Evolutionary conservation across 2,329 filamentous ascomycete species (phyloP).

Genomic region (Fusarium luffae): DNA sequence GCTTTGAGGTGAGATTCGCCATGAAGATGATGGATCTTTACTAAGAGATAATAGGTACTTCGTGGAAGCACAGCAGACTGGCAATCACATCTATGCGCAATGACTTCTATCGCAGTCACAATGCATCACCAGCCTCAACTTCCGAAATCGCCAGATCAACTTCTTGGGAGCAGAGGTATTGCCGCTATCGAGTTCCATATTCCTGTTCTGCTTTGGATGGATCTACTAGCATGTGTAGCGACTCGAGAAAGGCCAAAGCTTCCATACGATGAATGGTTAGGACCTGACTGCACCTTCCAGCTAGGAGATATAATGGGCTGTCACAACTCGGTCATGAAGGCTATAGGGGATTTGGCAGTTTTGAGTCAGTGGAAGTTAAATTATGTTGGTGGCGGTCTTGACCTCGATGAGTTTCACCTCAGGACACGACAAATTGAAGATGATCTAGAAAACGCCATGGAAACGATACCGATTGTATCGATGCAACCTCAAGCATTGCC

Average conservation of each 20-base stretch:
- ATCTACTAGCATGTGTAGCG: neutral
- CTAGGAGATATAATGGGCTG: neutral
- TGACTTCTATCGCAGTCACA: neutral
- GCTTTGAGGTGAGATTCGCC: neutral
- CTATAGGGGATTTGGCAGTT: neutral
- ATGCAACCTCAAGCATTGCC: no score
- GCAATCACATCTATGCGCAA: neutral
- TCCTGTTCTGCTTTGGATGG: neutral
- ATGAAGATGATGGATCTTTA: rapidly evolving
- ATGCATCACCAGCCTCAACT: neutral
- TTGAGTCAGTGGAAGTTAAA: neutral
- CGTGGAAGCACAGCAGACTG: neutral
- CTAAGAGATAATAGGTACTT: neutral
- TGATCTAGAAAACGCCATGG: neutral
- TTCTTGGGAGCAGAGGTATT: neutral
- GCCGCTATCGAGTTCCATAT: neutral
- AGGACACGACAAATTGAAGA: neutral
- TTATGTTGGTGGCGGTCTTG: rapidly evolving
- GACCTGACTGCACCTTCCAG: neutral
- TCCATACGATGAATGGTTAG: neutral
- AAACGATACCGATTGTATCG: no score
- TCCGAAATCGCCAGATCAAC: neutral
- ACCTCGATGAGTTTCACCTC: rapidly evolving
- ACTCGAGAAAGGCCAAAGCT: neutral
- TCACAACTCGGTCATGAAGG: neutral